These are phyloP conservation scores for Coniochaeta prunicola DNA, from an alignment of 2,329 filamentous ascomycete genomes.

Conservation along the genomic window DNA sequence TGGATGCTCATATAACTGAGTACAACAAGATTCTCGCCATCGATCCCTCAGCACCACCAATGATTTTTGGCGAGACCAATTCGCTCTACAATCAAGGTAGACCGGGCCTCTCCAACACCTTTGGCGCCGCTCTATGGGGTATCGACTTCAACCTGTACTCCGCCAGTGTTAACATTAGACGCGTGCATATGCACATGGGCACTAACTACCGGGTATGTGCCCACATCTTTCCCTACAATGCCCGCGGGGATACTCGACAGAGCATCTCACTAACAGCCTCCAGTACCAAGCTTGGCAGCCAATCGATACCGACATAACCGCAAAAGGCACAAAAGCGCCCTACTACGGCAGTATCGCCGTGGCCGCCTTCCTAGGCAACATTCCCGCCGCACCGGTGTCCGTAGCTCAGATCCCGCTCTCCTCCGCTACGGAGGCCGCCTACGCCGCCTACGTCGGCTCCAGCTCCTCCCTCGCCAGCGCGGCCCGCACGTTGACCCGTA, in stretches of 20 bases:
- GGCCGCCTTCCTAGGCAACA: constrained; percentile 45
- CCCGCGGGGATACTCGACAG: too few relatives aligned
- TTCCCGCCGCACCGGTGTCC: constrained; percentile 25
- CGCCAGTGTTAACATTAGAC: constrained; percentile 46
- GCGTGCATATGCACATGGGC: constrained; percentile 58
- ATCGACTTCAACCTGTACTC: constrained; percentile 55
- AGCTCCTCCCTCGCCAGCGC: constrained; percentile 17
- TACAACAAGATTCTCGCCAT: constrained; percentile 31
- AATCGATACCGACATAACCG: constrained; percentile 37
- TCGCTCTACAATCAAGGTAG: constrained; percentile 55
- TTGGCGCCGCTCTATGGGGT: constrained; percentile 59
- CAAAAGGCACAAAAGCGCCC: constrained; percentile 51
- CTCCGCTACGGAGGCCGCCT: constrained; percentile 38
- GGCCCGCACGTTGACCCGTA: constrained; percentile 27
- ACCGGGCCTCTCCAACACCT: constrained; percentile 55
- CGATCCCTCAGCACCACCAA: constrained; percentile 30
- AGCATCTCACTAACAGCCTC: constrained; percentile 1
- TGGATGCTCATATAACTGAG: constrained; percentile 40
- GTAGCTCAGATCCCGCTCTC: constrained; percentile 40
- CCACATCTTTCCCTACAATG: too few relatives aligned
- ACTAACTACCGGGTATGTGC: constrained; percentile 46
- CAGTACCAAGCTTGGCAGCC: constrained; percentile 55
- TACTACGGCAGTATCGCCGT: constrained; percentile 58
- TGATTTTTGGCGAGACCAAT: constrained; percentile 55
- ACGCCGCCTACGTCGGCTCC: constrained; percentile 39